A percentile compares a stretch with the other conserved stretches of the same genome.
These are phyloP conservation scores for Secale cereale DNA, from an alignment of 176 grass and related monocot genomes.

Conservation along the genomic window DNA sequence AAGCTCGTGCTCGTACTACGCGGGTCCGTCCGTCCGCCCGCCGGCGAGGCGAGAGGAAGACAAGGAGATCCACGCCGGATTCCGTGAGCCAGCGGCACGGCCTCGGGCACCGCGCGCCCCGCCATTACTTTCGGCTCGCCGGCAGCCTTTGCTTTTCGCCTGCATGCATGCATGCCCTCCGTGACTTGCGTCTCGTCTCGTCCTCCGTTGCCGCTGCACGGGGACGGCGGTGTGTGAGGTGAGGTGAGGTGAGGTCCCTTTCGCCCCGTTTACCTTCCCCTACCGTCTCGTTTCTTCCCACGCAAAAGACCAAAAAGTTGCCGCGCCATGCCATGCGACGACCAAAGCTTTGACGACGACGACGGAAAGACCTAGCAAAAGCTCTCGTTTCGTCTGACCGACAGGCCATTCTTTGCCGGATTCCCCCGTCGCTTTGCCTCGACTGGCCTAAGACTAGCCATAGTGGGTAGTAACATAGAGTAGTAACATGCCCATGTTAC, in stretches of 20 bases:
- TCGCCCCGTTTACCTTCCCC: no score
- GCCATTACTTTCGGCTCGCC: constrained; percentile 25
- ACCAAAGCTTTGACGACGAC: constrained; percentile 31
- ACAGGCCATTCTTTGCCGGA: not conserved
- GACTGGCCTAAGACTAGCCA: no score
- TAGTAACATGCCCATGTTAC: no score
- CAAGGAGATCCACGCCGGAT: constrained; percentile 60
- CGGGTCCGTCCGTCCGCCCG: no score
- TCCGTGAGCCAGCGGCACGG: not conserved
- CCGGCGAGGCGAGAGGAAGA: constrained; percentile 27
- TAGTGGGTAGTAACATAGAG: no score
- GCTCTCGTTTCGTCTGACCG: not conserved
- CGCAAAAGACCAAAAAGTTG: not conserved
- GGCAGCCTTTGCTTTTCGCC: constrained; percentile 40
- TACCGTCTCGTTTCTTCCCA: not conserved
- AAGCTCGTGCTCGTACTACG: no score
- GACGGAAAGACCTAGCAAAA: constrained; percentile 12
- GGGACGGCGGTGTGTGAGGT: no score
- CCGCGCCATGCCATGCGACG: not conserved
- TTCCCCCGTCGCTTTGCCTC: not conserved
- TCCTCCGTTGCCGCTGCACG: no score
- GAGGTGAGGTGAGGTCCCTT: no score
- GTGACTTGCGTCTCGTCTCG: constrained; percentile 15
- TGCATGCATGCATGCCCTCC: constrained; percentile 1
- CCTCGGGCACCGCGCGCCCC: constrained; percentile 28